Base-by-base conservation (phyloP, 169 alveolate genomes). In the Eimeria sp. region DNA sequence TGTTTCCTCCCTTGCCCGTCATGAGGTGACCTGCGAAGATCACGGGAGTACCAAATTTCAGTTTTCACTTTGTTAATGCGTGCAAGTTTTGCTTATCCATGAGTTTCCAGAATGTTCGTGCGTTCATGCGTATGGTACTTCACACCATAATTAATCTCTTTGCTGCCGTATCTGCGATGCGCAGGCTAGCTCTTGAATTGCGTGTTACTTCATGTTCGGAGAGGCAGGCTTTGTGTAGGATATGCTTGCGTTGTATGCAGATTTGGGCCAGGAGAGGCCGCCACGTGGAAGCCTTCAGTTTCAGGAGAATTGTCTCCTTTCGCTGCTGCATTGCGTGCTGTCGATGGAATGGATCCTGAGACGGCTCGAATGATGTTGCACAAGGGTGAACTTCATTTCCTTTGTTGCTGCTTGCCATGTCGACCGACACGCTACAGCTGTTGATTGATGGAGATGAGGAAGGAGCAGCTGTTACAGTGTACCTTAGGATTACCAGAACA, bases 1-100 rank as follows among this genome's bases (percentile, higher is more conserved):
- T 95, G 11, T 71, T 87, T 74, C 97, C 97, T 30, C 97, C 97
- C 10, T 20, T 89, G 56, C 97, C 97, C 68, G 74, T 95, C 77
- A 37, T 95, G 85, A 85, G 95, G 97, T 95, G 66, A 33, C 27
- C 23, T 27, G 20, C 82, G 8, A 8, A 43, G 58, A 58, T 30
- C 72, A 54, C 71, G 89, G 49, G 89, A 16, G 33, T 13, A 4
- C 30, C 64, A 18, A 30, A 27, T 14, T 13, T 16, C 1, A 27
- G 8, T 46, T 10, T 23, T 25, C 20, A 20, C 20, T 58, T 20
- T 66, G 76, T 52, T 74, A 11, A 68, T 37, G 30, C 49, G 40
- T 49, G 74, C 10, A 27, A 11, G 62, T n/a, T 87, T 43, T 52
- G 66, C 49, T 11, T 49, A 71, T 6, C 76, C 95, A 46, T 87